Evolutionary conservation across 2,329 filamentous ascomycete species (phyloP).

Genomic region (Alternaria conjuncta): DNA sequence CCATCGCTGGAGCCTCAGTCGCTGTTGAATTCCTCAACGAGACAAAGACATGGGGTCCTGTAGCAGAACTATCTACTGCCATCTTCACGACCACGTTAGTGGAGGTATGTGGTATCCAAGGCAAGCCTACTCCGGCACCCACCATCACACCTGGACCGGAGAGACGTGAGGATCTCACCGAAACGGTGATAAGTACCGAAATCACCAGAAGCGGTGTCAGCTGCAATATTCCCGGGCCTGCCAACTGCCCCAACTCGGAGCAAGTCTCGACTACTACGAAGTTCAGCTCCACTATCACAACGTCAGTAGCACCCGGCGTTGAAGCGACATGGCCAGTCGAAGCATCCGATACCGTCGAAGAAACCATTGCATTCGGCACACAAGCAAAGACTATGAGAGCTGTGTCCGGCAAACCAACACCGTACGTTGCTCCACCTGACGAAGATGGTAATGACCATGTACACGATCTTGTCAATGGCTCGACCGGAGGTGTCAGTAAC

Average conservation of each 20-base stretch:
- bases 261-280: constrained; percentile 40
- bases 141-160: constrained; percentile 3
- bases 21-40: constrained; percentile 37
- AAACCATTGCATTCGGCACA: constrained; percentile 52
- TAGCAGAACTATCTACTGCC: constrained; percentile 55
- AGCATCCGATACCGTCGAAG: constrained; percentile 39
- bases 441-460: background rate
- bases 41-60: constrained; percentile 58
- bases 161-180: constrained; percentile 41
- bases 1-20: constrained; percentile 61
- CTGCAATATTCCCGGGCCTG: constrained; percentile 53
- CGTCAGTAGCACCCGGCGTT: constrained; percentile 40
- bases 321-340: constrained; percentile 52
- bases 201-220: constrained; percentile 54
- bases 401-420: constrained; percentile 53
- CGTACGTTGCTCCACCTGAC: background rate
- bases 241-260: constrained; percentile 60
- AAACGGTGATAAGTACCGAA: constrained; percentile 51
- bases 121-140: constrained; percentile 11
- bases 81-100: constrained; percentile 62
- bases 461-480: constrained; percentile 20
- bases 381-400: constrained; percentile 47
- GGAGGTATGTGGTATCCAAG: constrained; percentile 50
- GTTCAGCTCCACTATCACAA: constrained; percentile 22
- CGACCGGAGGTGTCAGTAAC: constrained; percentile 49